These are phyloP conservation scores for Cantharellus cinnabarinus DNA, from an alignment of 768 basidiomycete genomes.

Conservation along the genomic window DNA sequence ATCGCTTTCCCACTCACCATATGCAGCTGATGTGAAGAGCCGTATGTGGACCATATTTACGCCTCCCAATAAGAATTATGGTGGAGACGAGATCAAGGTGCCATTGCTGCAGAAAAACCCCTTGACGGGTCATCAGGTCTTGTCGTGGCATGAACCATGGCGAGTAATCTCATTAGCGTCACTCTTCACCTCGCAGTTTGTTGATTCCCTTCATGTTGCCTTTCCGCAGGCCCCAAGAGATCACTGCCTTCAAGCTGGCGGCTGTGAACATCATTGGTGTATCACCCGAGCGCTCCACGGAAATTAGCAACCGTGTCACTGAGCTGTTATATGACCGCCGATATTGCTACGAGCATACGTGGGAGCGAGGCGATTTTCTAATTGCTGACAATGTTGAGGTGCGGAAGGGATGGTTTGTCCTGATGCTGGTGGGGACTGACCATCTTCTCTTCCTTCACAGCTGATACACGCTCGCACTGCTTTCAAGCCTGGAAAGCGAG, in stretches of 20 bases:
- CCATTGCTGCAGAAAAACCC: background rate
- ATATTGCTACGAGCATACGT: background rate
- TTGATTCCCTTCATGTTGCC: background rate
- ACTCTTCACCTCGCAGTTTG: background rate
- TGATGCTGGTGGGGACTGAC: background rate
- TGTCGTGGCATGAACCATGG: background rate
- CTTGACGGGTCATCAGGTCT: background rate
- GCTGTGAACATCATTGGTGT: background rate
- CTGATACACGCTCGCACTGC: background rate
- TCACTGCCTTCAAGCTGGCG: background rate
- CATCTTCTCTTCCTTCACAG: background rate
- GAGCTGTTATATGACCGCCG: background rate
- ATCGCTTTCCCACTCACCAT: background rate
- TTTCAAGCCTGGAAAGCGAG: background rate
- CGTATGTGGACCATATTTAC: background rate
- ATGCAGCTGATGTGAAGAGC: background rate
- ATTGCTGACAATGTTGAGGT: constrained; percentile 1
- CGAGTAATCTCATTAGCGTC: background rate
- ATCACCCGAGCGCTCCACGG: background rate
- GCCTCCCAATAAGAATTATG: background rate
- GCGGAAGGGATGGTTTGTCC: background rate
- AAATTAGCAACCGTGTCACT: background rate
- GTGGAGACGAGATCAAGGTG: background rate
- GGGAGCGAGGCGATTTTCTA: background rate
- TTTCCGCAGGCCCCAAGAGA: background rate